These are phyloP conservation scores for Pycnococcus provasolii DNA, from an alignment of 139 green algal species.

Conservation along the genomic window DNA sequence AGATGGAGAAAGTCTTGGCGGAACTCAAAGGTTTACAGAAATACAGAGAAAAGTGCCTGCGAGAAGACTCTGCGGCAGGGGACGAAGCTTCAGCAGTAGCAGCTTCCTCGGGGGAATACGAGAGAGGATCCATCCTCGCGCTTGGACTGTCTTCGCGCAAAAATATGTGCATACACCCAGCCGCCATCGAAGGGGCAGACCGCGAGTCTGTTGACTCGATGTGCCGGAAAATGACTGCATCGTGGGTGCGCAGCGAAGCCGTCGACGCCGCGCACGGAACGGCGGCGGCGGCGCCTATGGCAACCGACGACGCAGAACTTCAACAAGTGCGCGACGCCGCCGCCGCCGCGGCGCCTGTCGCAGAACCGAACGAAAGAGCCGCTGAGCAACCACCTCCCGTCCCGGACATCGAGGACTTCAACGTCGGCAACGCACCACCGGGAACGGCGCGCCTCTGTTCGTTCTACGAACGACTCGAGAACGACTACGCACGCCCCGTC, in stretches of 20 bases:
- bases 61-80: conserved; percentile 44
- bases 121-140: conserved; percentile 65
- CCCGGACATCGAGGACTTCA: too few relatives aligned
- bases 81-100: conserved; percentile 12
- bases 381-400: too few relatives aligned
- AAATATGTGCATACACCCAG: conserved; percentile 92
- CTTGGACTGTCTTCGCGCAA: conserved; percentile 85
- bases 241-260: conserved; percentile 69
- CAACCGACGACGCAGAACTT: background rate
- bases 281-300: conserved; percentile 21
- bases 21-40: conserved; percentile 61
- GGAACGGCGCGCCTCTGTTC: too few relatives aligned
- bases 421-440: too few relatives aligned
- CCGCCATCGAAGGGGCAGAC: conserved; percentile 57
- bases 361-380: too few relatives aligned
- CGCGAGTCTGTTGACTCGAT: conserved; percentile 84
- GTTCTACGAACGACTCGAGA: too few relatives aligned
- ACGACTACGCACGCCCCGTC: too few relatives aligned
- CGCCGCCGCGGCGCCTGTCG: too few relatives aligned
- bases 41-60: conserved; percentile 45
- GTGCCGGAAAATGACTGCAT: conserved; percentile 81
- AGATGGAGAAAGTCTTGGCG: conserved; percentile 92
- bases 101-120: background rate
- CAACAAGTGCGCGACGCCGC: too few relatives aligned
- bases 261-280: background rate